Percentiles rank a stretch among this genome's conserved stretches.
Evolutionary conservation across 768 basidiomycete genomes (phyloP).

Genomic region (Suillus subalutaceus): DNA sequence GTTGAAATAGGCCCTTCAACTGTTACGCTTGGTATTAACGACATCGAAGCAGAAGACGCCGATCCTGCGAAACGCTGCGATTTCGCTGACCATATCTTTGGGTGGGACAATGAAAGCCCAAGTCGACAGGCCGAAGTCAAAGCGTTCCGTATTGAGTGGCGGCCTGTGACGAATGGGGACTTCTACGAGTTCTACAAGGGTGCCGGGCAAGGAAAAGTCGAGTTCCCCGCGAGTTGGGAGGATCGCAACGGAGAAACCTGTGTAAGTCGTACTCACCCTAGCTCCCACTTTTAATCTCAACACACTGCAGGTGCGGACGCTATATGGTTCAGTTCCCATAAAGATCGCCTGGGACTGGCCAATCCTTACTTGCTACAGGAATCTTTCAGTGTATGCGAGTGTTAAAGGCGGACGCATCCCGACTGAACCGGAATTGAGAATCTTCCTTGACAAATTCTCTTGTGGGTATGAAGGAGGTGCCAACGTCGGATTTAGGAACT

Average conservation of each 20-base stretch:
- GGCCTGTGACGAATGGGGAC: conserved; percentile 88
- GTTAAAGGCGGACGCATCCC: conserved; percentile 94
- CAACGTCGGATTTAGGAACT: conserved; percentile 88
- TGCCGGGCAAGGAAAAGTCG: conserved; percentile 45
- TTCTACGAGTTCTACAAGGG: conserved; percentile 68
- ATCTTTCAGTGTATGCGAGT: conserved; percentile 77
- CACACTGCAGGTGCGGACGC: conserved; percentile 65
- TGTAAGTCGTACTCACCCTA: conserved; percentile 38
- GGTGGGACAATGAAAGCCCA: conserved; percentile 96
- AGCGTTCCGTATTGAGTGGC: conserved; percentile 77
- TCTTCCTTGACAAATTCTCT: conserved; percentile 77
- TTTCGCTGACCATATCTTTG: conserved; percentile 67
- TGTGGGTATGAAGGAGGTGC: conserved; percentile 75
- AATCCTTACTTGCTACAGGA: conserved; percentile 74
- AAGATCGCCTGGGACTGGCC: conserved; percentile 86
- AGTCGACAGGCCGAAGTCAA: conserved; percentile 58
- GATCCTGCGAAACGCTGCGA: conserved; percentile 36
- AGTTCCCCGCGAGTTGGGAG: conserved; percentile 78
- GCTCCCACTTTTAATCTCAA: background rate
- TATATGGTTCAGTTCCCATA: conserved; percentile 85
- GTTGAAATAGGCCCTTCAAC: conserved; percentile 61
- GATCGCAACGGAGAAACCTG: conserved; percentile 49
- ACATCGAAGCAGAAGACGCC: conserved; percentile 71
- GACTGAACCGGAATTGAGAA: conserved; percentile 82
- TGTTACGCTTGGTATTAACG: conserved; percentile 80